Conservation (phyloP, 805 yeast species). For the Yarrowia sp. region DNA sequence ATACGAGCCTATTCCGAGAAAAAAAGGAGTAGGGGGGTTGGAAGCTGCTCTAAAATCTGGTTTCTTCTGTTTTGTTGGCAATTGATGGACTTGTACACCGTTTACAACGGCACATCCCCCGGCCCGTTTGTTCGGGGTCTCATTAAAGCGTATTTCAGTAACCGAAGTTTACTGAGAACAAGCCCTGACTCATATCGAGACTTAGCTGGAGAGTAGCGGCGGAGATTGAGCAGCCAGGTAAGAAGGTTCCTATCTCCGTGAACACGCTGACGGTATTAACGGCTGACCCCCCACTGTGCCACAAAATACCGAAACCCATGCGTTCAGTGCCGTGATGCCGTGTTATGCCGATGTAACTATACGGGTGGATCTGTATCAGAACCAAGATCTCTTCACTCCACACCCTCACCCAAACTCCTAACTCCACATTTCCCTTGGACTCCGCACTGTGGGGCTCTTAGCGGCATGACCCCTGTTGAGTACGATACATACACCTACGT, state of each 20-base stretch:
- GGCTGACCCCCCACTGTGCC: no score
- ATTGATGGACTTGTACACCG: neutral
- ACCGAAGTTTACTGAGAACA: conserved; percentile 20
- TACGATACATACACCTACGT: no score
- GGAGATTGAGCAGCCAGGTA: neutral
- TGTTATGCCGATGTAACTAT: neutral
- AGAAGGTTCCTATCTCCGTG: conserved; percentile 19
- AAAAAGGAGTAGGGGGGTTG: neutral
- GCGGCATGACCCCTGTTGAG: no score
- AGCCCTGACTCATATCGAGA: conserved; percentile 32
- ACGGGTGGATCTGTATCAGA: no score
- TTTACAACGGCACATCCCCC: no score
- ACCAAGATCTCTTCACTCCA: neutral
- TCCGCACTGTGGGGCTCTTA: no score
- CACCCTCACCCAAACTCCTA: neutral
- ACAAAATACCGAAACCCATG: no score
- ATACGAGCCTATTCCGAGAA: neutral
- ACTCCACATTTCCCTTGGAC: no score
- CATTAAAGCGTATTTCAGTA: conserved; percentile 33
- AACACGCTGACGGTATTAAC: no score
- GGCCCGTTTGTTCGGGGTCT: neutral
- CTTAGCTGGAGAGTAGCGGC: neutral
- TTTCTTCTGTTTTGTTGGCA: neutral
- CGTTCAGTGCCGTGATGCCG: neutral
- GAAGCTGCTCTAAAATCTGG: neutral